Base-by-base conservation (phyloP, 345 rosid genomes). In the Cardamine chenopodiifolia region DNA sequence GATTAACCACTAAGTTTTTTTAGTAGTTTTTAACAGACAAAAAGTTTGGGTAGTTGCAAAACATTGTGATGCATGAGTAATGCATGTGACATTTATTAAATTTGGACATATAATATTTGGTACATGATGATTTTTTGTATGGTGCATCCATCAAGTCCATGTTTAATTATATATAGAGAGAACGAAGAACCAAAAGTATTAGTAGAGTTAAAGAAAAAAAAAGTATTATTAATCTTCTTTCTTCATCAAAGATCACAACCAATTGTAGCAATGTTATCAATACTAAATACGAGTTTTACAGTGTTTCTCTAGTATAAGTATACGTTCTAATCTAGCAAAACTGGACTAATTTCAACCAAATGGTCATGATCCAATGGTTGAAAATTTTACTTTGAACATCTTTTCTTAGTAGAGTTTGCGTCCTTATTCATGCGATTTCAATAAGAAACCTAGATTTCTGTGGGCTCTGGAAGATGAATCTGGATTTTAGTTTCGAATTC, bases 101-200 rank as follows among this genome's bases (percentile, higher is more conserved):
- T 60, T 68, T 50, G 71, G 66, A 75, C 68, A 37, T 52, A 50
- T n/a, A 17, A 13, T 60, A 69, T 50, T 50, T 68, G 52, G 62
- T 68, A 15, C 62, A 20, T 23, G 37, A 35, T 52, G 2, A 52
- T 22, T 67, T 65, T 67, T 22, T 67, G 25, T 50, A 34, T 74
- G 68, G 62, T 74, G 68, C 62, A 67, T 68, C 73, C 47, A 75
- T n/a, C 74, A 75, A 68, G 59, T 75, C 74, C 67, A 59, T 9
- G 14, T 40, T 53, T 29, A 40, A 20, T 23, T 13, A n/a, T 56
- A 32, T 42, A 22, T 20, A 44, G 19, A 14, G 28, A 8, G 3
- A 23, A 25, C 49, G 56, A 52, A 39, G 9, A 40, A 64, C 20
- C 44, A 55, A 64, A 73, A 64, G 32, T 54, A 34, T 42, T 44